Percentiles rank a stretch among this genome's conserved stretches.
Conservation (phyloP, 768 basidiomycete species). For the Mycena capillaripes region DNA sequence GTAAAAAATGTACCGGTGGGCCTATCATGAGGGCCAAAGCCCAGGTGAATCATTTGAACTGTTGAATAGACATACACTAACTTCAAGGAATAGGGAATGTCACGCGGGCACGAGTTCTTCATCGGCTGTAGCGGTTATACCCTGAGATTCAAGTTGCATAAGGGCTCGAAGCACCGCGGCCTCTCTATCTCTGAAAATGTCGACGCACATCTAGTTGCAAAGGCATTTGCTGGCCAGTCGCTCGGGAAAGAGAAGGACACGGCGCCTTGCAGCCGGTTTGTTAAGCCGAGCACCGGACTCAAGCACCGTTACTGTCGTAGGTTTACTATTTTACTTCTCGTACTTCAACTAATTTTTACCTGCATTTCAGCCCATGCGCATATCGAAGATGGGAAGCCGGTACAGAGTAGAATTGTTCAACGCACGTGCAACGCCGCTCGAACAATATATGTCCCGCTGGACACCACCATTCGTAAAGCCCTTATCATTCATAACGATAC, state of each 20-base stretch:
- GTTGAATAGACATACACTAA: neutral
- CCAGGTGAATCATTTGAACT: neutral
- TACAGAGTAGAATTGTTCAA: neutral
- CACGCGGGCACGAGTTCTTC: conserved; percentile 1
- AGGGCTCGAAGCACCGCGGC: neutral
- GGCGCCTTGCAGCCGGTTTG: neutral
- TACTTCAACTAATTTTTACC: neutral
- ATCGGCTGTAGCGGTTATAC: neutral
- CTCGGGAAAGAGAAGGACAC: neutral
- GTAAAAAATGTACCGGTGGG: neutral
- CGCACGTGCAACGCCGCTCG: neutral
- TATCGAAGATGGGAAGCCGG: neutral
- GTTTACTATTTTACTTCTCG: neutral
- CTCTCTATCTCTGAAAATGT: conserved; percentile 3
- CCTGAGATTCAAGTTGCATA: neutral
- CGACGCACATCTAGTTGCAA: neutral
- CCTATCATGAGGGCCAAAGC: neutral
- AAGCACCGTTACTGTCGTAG: neutral
- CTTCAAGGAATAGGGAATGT: neutral
- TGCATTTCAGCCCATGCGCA: conserved; percentile 1
- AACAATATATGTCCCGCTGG: conserved; percentile 4
- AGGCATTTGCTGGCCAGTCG: neutral
- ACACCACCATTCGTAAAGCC: neutral
- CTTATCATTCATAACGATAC: conserved; percentile 2
- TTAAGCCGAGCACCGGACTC: neutral